phyloP scores from a whole-genome alignment of 2,329 filamentous ascomycete species.

The Trichothecium sympodiale region DNA sequence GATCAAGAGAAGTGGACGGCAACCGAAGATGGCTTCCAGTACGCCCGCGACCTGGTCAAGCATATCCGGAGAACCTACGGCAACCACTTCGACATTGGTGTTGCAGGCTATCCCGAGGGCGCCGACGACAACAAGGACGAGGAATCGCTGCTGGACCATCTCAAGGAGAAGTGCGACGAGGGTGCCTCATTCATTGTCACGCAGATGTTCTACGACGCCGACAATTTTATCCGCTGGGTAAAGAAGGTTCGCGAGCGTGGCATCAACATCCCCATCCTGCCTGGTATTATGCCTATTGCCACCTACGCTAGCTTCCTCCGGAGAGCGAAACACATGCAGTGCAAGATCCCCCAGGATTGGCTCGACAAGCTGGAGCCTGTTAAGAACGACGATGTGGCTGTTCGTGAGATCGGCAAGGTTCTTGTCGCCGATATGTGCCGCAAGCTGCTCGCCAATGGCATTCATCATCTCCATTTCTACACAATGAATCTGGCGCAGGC shows the following conservation, averaged over 20 bases:
- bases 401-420: constrained; percentile 78
- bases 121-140: constrained; percentile 87
- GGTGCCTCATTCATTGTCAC: constrained; percentile 92
- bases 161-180: constrained; percentile 95
- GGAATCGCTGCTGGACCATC: constrained; percentile 73
- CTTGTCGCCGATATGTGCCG: constrained; percentile 85
- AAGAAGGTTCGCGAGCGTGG: constrained; percentile 74
- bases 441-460: constrained; percentile 70
- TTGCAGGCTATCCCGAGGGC: constrained; percentile 93
- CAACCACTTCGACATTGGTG: constrained; percentile 83
- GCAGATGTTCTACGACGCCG: constrained; percentile 98
- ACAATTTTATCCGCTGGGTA: constrained; percentile 90
- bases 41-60: constrained; percentile 81
- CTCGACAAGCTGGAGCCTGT: constrained; percentile 74
- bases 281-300: constrained; percentile 80
- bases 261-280: constrained; percentile 72
- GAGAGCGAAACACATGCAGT: constrained; percentile 84
- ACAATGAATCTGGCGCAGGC: constrained; percentile 98
- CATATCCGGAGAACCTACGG: constrained; percentile 68
- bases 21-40: constrained; percentile 75
- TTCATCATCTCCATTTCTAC: constrained; percentile 91
- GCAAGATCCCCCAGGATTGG: constrained; percentile 72
- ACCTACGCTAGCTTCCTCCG: constrained; percentile 90
- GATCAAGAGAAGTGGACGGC: constrained; percentile 92
- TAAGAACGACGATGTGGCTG: constrained; percentile 92